Percentiles rank a stretch among this genome's conserved stretches.
These are phyloP conservation scores for Podospora conica DNA, from an alignment of 495 filamentous ascomycete genomes.

Conservation along the genomic window DNA sequence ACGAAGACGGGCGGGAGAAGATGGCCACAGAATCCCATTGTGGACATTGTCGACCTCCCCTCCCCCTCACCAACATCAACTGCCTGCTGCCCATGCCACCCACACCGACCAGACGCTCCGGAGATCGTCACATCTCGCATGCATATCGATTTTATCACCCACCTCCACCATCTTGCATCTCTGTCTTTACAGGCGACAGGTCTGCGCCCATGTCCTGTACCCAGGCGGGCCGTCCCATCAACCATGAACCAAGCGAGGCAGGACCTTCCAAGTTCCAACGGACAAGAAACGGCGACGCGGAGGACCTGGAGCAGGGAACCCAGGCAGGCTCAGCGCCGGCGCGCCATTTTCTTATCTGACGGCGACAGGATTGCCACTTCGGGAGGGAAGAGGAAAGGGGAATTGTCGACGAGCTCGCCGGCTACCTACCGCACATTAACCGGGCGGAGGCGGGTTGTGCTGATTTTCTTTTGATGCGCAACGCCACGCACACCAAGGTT, in stretches of 20 bases:
- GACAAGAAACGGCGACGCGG: background rate
- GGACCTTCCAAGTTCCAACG: background rate
- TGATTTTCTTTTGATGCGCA: background rate
- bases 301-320: background rate
- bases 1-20: background rate
- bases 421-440: background rate
- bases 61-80: background rate
- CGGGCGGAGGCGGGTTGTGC: background rate
- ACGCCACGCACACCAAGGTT: background rate
- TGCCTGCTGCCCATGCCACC: background rate
- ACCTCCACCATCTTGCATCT: background rate
- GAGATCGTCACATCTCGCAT: constrained; percentile 4
- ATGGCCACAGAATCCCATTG: background rate
- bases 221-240: constrained; percentile 6
- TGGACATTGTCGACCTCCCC: background rate
- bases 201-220: constrained; percentile 5
- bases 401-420: background rate
- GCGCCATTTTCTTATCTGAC: background rate
- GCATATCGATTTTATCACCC: constrained; percentile 1
- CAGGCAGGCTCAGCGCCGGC: background rate
- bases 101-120: background rate
- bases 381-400: background rate
- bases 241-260: background rate
- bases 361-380: background rate
- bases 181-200: background rate